Evolutionary conservation across 768 basidiomycete species (phyloP).

Genomic region (Tylopilus rubrobrunneus): DNA sequence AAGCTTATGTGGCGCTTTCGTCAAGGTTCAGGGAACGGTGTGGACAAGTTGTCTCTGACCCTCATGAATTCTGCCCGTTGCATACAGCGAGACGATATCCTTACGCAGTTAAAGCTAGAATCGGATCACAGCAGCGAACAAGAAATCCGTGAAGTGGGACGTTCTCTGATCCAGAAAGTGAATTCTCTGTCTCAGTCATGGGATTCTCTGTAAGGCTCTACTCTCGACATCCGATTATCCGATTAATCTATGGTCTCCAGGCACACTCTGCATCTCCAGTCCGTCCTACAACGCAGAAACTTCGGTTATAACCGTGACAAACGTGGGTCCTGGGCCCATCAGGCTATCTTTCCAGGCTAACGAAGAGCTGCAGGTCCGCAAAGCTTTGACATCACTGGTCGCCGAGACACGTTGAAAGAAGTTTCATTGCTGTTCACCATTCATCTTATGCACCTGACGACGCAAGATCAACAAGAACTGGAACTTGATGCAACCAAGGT

Average conservation of each 20-base stretch:
- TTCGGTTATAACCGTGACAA: neutral
- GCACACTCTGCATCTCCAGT: conserved; percentile 15
- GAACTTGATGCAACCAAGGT: conserved; percentile 21
- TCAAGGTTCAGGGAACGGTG: conserved; percentile 1
- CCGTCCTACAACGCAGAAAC: neutral
- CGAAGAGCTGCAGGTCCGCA: conserved; percentile 5
- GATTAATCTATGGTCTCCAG: conserved; percentile 5
- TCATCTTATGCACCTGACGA: conserved; percentile 28
- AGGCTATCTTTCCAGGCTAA: neutral
- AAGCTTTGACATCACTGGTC: conserved; percentile 18
- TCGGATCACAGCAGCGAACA: conserved; percentile 14
- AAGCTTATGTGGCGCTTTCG: no score
- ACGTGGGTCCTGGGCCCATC: neutral
- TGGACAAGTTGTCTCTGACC: conserved; percentile 18
- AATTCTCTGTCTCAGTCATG: conserved; percentile 17
- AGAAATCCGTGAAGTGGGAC: conserved; percentile 9
- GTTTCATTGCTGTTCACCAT: conserved; percentile 24
- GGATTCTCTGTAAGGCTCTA: conserved; percentile 14
- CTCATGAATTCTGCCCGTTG: conserved; percentile 6
- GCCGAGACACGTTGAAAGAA: conserved; percentile 15
- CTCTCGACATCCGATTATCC: neutral
- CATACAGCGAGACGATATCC: conserved; percentile 18
- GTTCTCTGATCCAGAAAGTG: conserved; percentile 16
- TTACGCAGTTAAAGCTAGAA: conserved; percentile 14
- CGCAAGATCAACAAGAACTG: conserved; percentile 28